These are phyloP conservation scores for Diplodia seriata DNA, from an alignment of 2,329 filamentous ascomycete species.

Conservation along the genomic window DNA sequence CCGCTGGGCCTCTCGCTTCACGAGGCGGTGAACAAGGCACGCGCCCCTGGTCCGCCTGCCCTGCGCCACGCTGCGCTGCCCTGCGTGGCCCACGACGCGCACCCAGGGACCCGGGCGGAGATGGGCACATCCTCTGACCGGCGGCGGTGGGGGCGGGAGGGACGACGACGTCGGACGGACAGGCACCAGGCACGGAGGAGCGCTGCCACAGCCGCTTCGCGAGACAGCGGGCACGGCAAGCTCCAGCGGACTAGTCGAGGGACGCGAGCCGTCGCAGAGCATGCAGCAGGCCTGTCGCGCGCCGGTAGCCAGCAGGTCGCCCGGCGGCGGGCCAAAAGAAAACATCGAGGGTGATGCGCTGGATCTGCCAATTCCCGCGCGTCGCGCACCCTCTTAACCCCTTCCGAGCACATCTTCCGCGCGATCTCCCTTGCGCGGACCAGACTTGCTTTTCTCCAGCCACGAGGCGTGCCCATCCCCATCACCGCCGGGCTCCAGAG, in stretches of 20 bases:
- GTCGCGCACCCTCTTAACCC: slow-evolving; percentile 3
- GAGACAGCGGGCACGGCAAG: slow-evolving; percentile 2
- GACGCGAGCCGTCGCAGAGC: slow-evolving; percentile 25
- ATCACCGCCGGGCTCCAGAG: slow-evolving; percentile 14
- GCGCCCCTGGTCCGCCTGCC: slow-evolving; percentile 24
- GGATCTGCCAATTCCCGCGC: slow-evolving; percentile 23
- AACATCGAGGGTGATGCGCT: slow-evolving; percentile 16
- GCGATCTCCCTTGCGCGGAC: slow-evolving; percentile 17
- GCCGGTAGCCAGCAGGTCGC: not conserved
- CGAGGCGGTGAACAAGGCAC: slow-evolving; percentile 10
- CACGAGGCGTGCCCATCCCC: slow-evolving; percentile 25
- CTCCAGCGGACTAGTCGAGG: not conserved
- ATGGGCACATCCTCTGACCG: slow-evolving; percentile 20
- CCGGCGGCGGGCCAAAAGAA: slow-evolving; percentile 8
- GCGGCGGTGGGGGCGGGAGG: slow-evolving; percentile 20
- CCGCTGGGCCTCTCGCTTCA: slow-evolving; percentile 27
- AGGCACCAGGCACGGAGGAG: slow-evolving; percentile 25
- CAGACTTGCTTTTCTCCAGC: slow-evolving; percentile 20
- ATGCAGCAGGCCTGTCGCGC: not conserved
- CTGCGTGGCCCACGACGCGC: slow-evolving; percentile 6
- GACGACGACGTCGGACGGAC: slow-evolving; percentile 13
- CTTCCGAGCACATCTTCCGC: slow-evolving; percentile 21
- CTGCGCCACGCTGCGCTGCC: slow-evolving; percentile 20
- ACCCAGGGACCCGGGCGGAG: slow-evolving; percentile 27
- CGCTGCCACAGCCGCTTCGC: not conserved